These are phyloP conservation scores for Xerocomellus chrysenteron DNA, from an alignment of 768 basidiomycete genomes.

Conservation along the genomic window DNA sequence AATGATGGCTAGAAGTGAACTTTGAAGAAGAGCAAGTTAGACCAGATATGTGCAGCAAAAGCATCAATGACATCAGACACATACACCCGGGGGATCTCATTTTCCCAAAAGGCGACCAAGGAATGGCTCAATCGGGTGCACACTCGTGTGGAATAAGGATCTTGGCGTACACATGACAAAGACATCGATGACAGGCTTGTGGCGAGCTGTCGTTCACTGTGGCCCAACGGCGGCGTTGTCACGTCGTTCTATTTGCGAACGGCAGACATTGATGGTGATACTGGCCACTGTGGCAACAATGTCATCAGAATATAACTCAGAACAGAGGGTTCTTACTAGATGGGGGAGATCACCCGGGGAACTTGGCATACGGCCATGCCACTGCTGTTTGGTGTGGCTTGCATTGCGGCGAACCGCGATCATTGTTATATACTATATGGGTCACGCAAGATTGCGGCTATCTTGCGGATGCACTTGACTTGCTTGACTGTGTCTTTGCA, in stretches of 20 bases:
- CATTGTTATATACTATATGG: neutral
- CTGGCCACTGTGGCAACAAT: neutral
- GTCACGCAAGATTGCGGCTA: conserved; percentile 12
- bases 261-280: neutral
- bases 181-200: too few relatives aligned
- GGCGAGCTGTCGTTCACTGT: too few relatives aligned
- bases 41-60: neutral
- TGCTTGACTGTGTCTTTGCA: too few relatives aligned
- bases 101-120: neutral
- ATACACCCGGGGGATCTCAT: neutral
- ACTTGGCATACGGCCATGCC: too few relatives aligned
- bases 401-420: too few relatives aligned
- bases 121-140: neutral
- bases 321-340: neutral
- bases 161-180: neutral
- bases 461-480: neutral
- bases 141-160: neutral
- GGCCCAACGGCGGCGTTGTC: neutral
- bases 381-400: neutral
- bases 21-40: neutral
- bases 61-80: neutral
- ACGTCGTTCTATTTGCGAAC: neutral
- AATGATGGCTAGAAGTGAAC: neutral
- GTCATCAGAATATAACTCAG: neutral
- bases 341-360: neutral